phyloP scores from a whole-genome alignment of 2,329 filamentous ascomycete species.

The Acrocalymma vagum region DNA sequence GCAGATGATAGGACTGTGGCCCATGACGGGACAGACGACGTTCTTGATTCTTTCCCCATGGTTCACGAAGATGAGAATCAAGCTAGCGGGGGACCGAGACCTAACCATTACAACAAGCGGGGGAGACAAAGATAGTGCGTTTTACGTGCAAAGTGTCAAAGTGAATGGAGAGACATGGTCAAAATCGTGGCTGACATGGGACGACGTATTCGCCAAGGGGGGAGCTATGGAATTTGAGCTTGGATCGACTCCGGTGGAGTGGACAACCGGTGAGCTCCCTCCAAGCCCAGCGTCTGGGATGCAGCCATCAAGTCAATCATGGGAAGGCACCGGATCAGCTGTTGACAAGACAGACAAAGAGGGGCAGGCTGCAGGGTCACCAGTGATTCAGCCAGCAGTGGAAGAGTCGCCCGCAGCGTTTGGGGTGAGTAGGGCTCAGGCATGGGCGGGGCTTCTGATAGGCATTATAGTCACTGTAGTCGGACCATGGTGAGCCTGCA shows the following conservation, averaged over 20 bases:
- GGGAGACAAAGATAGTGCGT: conserved; percentile 54
- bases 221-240: conserved; percentile 71
- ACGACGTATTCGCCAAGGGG: conserved; percentile 68
- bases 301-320: no score
- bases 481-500: no score
- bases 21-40: conserved; percentile 71
- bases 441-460: no score
- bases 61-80: conserved; percentile 63
- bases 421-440: no score
- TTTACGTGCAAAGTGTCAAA: conserved; percentile 71
- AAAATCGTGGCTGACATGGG: conserved; percentile 71
- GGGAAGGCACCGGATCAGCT: no score
- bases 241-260: conserved; percentile 61
- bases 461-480: no score
- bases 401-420: no score
- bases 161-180: conserved; percentile 71
- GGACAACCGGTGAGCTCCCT: conserved; percentile 68
- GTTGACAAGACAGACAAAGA: no score
- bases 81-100: conserved; percentile 63
- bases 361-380: no score
- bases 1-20: conserved; percentile 43
- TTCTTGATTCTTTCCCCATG: conserved; percentile 65
- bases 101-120: conserved; percentile 65
- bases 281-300: conserved; percentile 68
- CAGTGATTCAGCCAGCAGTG: no score